Evolutionary conservation across 306 rosid genomes (phyloP), one percentile per base, ranked within the genome.

Genomic region (Vigna nakashimae): DNA sequence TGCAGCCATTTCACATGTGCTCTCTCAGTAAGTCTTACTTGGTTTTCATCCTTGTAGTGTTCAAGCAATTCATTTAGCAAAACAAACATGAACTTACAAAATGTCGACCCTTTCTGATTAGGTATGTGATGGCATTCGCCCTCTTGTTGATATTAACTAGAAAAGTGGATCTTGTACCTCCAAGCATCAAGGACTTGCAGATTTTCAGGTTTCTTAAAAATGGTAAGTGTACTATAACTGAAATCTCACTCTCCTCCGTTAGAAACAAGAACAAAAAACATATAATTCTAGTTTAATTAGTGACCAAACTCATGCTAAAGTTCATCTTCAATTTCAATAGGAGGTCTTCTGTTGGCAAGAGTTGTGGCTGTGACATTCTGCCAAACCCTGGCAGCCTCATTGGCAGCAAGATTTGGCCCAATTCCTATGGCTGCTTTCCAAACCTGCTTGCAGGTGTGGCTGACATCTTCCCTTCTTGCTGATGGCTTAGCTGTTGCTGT

Each of bases 351-450:
- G 70, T 64, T 95, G 71, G 86, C 89, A 45, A 89, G 98, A 80
- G 99, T 95, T 11, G 65, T 95, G 67, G 99, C 99, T 9, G 98
- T 95, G 74, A 95, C 99, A 71, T 95, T 92, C 80, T 92, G 98
- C 56, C 98, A 92, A 65, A 95, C 99, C 20, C 83, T 95, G 53
- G 90, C 99, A 17, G 98, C 99, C 26, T 91, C 99, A 26, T 63
- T 92, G 78, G 98, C 99, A 0, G 95, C 98, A 53, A 83, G 97
- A 82, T 74, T 90, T 9, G 98, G 98, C 4, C 56, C 98, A 17
- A 84, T 81, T 58, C 93, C 91, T 0, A 92, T 95, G 99, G 99
- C 99, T 73, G 99, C 98, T 38, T 95, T 95, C 78, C 99, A 95
- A 79, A 90, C 93, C 40, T 91, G 97, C 84, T 84, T 92, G 4